Conservation (phyloP, 345 rosid genomes). For the Eucalyptus fibrosa region DNA sequence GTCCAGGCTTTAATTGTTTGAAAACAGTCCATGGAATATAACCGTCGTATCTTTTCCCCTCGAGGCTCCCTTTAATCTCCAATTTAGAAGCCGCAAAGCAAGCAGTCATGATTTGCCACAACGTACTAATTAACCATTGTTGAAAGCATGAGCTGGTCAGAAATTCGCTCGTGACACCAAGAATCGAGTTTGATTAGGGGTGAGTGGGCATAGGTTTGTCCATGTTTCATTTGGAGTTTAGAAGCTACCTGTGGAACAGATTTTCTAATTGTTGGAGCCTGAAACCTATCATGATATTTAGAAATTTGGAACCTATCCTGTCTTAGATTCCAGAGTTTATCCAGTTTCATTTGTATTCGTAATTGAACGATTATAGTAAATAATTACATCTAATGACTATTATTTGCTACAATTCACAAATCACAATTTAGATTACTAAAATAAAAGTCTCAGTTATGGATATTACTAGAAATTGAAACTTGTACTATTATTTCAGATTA, state of each 20-base stretch:
- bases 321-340: accelerated
- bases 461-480: accelerated
- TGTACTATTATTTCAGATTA: accelerated
- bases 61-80: background rate
- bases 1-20: background rate
- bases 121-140: background rate
- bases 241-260: accelerated
- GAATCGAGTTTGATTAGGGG: background rate
- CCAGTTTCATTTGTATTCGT: accelerated
- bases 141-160: background rate
- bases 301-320: accelerated
- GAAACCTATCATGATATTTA: too few relatives aligned
- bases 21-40: background rate
- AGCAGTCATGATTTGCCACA: background rate
- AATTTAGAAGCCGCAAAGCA: background rate
- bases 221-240: background rate
- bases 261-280: accelerated
- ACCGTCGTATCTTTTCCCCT: background rate
- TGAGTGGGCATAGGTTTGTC: background rate
- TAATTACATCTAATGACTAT: too few relatives aligned
- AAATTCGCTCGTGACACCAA: background rate
- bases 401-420: too few relatives aligned
- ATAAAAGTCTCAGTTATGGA: too few relatives aligned
- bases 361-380: too few relatives aligned
- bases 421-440: too few relatives aligned